Evolutionary conservation across 2,329 filamentous ascomycete genomes (phyloP).

Genomic region (Aspergillus pseudotamarii): DNA sequence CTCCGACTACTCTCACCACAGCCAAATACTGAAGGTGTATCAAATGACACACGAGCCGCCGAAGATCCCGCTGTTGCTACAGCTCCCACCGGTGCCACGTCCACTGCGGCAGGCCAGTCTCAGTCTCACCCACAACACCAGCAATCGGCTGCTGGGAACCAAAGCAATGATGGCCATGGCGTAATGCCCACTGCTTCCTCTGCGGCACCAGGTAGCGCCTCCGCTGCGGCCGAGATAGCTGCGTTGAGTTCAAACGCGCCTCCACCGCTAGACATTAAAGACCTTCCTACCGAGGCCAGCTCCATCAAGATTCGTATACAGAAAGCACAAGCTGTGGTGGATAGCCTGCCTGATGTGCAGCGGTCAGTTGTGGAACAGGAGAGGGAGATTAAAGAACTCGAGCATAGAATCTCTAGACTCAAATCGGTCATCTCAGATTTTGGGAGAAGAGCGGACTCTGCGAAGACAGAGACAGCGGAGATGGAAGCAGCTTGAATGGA

Average conservation of each 20-base stretch:
- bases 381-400: constrained; percentile 45
- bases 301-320: constrained; percentile 81
- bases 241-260: constrained; percentile 31
- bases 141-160: constrained; percentile 30
- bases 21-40: constrained; percentile 42
- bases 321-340: constrained; percentile 63
- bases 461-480: constrained; percentile 8
- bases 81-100: constrained; percentile 19
- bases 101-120: constrained; percentile 14
- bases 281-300: constrained; percentile 77
- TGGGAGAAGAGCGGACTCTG: constrained; percentile 34
- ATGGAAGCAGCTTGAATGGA: constrained; percentile 1
- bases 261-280: constrained; percentile 66
- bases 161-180: constrained; percentile 26
- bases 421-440: constrained; percentile 45
- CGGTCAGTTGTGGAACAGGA: constrained; percentile 49
- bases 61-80: constrained; percentile 31
- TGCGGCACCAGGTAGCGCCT: constrained; percentile 32
- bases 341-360: constrained; percentile 47
- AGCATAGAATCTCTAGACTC: constrained; percentile 42
- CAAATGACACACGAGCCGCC: constrained; percentile 32
- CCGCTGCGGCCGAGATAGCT: constrained; percentile 25
- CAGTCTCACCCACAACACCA: constrained; percentile 31
- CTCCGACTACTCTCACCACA: constrained; percentile 65
- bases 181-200: constrained; percentile 31